phyloP scores from a whole-genome alignment of 169 alveolate species.

The Eimeria tenella region DNA sequence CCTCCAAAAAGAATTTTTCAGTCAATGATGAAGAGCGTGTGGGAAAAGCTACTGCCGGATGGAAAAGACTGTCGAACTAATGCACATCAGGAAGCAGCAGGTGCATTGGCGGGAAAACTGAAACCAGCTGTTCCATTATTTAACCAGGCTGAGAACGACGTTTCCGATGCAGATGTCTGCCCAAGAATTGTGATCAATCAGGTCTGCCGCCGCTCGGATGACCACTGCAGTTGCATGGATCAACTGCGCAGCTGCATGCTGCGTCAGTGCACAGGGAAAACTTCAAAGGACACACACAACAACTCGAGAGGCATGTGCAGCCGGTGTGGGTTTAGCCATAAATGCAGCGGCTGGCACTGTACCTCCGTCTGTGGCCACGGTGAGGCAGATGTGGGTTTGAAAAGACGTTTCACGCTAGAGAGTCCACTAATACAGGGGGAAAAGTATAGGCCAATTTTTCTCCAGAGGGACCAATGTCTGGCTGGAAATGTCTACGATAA shows the following conservation, averaged over 20 bases:
- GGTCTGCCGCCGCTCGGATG: slow-evolving; percentile 40
- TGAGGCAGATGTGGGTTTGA: neutral
- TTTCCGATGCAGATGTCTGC: neutral
- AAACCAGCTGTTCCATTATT: neutral
- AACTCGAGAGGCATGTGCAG: neutral
- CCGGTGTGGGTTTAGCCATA: neutral
- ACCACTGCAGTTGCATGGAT: neutral
- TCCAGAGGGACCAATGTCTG: neutral
- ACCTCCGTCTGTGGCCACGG: neutral
- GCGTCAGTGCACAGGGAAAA: neutral
- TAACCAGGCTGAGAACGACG: neutral
- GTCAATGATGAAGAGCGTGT: slow-evolving; percentile 54
- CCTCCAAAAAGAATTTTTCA: too few species aligned
- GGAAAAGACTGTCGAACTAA: slow-evolving; percentile 1
- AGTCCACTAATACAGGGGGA: neutral
- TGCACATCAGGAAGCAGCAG: neutral
- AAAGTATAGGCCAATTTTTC: neutral
- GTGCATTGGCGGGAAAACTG: neutral
- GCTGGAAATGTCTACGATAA: too few species aligned
- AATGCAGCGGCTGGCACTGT: neutral
- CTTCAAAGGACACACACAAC: neutral
- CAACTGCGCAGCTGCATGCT: neutral
- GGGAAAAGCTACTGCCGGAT: slow-evolving; percentile 28
- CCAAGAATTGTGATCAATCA: neutral
- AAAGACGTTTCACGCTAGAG: neutral